A percentile compares a stretch with the other conserved stretches of the same genome.
These are phyloP conservation scores for Boletus sensibilis DNA, from an alignment of 768 basidiomycete species.

Conservation along the genomic window DNA sequence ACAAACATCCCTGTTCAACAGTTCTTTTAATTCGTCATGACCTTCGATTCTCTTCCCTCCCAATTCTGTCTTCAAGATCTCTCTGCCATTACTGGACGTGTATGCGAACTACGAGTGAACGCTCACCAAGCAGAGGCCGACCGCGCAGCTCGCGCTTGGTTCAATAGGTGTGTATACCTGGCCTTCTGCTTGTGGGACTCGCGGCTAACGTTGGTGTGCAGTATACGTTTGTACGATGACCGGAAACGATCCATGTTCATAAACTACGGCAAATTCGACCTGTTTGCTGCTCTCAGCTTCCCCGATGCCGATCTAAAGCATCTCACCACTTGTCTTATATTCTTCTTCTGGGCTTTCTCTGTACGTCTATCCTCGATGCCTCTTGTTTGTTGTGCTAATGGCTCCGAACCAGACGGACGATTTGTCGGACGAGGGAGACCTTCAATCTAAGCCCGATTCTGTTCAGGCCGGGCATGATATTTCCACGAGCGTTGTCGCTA, in stretches of 20 bases:
- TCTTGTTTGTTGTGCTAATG: conserved; percentile 1
- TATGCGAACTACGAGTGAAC: conserved; percentile 37
- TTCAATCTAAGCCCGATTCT: conserved; percentile 35
- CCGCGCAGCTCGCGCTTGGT: conserved; percentile 34
- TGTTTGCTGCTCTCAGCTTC: conserved; percentile 40
- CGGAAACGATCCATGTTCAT: conserved; percentile 35
- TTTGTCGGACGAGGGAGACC: conserved; percentile 36
- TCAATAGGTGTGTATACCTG: conserved; percentile 26
- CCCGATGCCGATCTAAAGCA: conserved; percentile 37
- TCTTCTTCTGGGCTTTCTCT: conserved; percentile 41
- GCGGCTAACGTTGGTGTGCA: conserved; percentile 4
- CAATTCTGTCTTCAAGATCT: conserved; percentile 38
- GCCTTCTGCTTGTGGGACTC: background rate
- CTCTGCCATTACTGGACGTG: conserved; percentile 35
- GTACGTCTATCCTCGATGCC: conserved; percentile 17
- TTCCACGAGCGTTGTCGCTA: conserved; percentile 29
- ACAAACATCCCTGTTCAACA: conserved; percentile 15
- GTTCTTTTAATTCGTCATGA: conserved; percentile 27
- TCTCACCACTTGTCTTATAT: conserved; percentile 37
- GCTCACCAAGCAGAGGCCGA: conserved; percentile 36
- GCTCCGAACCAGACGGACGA: conserved; percentile 33
- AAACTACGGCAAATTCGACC: conserved; percentile 39
- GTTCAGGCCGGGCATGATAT: conserved; percentile 35
- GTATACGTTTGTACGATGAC: conserved; percentile 36
- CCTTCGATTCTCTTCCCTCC: conserved; percentile 32